Conservation (phyloP, 176 grass and related monocot genomes). For the Musa beccarii region DNA sequence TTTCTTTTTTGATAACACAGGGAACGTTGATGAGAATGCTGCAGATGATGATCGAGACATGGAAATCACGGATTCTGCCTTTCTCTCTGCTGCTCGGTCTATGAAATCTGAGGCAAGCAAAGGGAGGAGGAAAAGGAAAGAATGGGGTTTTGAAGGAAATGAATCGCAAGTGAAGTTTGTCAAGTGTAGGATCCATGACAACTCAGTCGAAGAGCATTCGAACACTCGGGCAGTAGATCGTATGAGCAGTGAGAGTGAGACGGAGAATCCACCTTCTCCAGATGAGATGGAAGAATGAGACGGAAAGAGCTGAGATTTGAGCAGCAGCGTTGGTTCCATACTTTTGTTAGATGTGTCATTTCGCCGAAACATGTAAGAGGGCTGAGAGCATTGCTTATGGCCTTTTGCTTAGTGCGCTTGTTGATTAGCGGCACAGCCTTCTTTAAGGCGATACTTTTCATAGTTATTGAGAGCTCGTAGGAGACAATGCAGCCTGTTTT, state of each 20-base stretch:
- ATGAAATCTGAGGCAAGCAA: slow-evolving; percentile 46
- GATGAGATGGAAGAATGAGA: slow-evolving; percentile 78
- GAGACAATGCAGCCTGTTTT: too few relatives aligned
- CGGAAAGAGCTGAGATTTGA: slow-evolving; percentile 20
- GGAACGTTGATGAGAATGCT: slow-evolving; percentile 19
- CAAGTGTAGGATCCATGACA: slow-evolving; percentile 53
- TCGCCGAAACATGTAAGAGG: background rate
- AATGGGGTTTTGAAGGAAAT: slow-evolving; percentile 32
- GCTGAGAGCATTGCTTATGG: background rate
- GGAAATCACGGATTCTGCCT: slow-evolving; percentile 52
- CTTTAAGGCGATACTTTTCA: background rate
- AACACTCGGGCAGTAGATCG: slow-evolving; percentile 22
- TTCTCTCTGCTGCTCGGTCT: slow-evolving; percentile 66
- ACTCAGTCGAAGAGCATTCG: slow-evolving; percentile 36
- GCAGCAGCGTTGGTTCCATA: background rate
- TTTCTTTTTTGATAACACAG: slow-evolving; percentile 81
- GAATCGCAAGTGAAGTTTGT: slow-evolving; percentile 41
- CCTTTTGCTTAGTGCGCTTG: background rate
- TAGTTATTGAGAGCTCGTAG: too few relatives aligned
- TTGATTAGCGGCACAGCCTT: background rate
- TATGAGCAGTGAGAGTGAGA: slow-evolving; percentile 62
- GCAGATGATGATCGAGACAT: slow-evolving; percentile 26
- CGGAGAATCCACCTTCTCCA: slow-evolving; percentile 63
- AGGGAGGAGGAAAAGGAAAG: slow-evolving; percentile 71
- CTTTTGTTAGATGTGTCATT: background rate